Evolutionary conservation across 331 rosid genomes (phyloP).

Genomic region (Rosa hybrid): DNA sequence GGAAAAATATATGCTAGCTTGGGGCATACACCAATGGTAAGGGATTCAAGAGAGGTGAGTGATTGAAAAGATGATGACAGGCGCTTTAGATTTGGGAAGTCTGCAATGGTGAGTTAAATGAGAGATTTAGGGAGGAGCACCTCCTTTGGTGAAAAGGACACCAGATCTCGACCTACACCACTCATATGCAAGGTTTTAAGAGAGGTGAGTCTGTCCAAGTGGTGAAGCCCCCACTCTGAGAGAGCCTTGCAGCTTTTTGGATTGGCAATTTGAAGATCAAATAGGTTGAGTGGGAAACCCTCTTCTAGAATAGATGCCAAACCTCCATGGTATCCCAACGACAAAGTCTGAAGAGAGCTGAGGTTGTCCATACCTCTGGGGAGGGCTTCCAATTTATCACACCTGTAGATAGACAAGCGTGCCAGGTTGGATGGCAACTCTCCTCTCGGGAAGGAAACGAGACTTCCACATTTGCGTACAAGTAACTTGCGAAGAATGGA

Average conservation of each 20-base stretch:
- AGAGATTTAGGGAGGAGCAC: neutral
- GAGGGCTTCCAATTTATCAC: neutral
- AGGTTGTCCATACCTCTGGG: neutral
- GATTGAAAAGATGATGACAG: neutral
- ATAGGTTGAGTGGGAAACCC: neutral
- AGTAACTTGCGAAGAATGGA: conserved; percentile 1
- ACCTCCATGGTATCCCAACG: neutral
- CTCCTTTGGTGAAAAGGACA: neutral
- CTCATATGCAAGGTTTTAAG: fast-evolving
- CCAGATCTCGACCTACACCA: neutral
- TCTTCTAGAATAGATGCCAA: neutral
- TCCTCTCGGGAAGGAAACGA: neutral
- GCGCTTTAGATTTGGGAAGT: neutral
- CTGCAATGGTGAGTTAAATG: neutral
- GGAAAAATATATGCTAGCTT: neutral
- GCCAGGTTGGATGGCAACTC: neutral
- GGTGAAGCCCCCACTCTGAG: neutral
- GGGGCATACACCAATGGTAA: neutral
- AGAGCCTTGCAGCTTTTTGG: neutral
- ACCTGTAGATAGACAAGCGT: fast-evolving
- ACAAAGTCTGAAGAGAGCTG: neutral
- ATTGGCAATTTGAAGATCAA: too few relatives aligned
- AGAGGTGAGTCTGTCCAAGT: neutral
- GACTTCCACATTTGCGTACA: neutral
- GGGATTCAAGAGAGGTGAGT: neutral